Base-by-base conservation (phyloP, 2,329 filamentous ascomycete genomes). In the Colletotrichum sp. region DNA sequence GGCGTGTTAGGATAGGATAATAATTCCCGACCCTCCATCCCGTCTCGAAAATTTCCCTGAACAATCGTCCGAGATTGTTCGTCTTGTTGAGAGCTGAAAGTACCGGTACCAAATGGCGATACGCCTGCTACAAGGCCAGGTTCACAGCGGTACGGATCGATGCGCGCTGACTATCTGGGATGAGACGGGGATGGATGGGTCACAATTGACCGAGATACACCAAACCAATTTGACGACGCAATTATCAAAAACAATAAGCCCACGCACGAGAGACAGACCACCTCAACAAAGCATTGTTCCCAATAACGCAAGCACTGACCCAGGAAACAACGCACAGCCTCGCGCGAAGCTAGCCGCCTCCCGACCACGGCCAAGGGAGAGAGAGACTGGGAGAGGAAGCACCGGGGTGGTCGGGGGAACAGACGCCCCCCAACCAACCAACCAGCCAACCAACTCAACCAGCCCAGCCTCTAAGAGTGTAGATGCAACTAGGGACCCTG, bases 281-380 rank as follows among this genome's bases (percentile, higher is more conserved):
- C 27, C 27, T 30, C 56, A 39, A 75, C 74, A 76, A 74, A 74
- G 70, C 70, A 76, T 76, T 76, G 74, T 76, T 66, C 58, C 70
- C 65, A 43, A 69, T 52, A 65, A 60, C 70, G 58, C 70, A 55
- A 62, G n/a, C 58, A 43, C 71, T 32, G 61, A 27, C 43, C 34
- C 60, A 36, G 4, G 56, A 34, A 27, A 64, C n/a, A 58, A 34
- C 70, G 74, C 70, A 76, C 64, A 76, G 70, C 58, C 74, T 68
- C 58, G 48, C 48, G 64, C 48, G 28, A 76, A 69, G 25, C 32
- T 67, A 43, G 55, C 62, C 32, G 69, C 62, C 55, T 72, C 68
- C 62, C 30, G 58, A 28, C 32, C 71, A 30, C 61, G 25, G 15
- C 9, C 18, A 55, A 36, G 27, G 18, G 28, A 61, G 25, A 25